phyloP scores from a whole-genome alignment of 2,329 filamentous ascomycete genomes.

The Fusarium siculi region DNA sequence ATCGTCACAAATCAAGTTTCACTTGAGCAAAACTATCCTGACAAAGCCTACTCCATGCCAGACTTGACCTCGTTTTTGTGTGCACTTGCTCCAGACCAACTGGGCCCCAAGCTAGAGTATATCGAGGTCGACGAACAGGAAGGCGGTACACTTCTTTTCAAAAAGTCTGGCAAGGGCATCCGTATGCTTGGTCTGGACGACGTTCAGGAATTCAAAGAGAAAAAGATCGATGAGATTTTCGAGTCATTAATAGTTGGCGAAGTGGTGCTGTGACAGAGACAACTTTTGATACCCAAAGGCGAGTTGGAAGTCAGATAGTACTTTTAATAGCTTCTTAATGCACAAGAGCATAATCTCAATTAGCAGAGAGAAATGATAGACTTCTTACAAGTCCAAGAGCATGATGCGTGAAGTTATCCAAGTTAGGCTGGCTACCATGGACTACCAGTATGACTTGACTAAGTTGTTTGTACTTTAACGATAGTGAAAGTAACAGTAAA shows the following conservation, averaged over 20 bases:
- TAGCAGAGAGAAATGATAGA: neutral
- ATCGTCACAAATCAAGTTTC: slow-evolving; percentile 34
- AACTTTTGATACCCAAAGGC: slow-evolving; percentile 23
- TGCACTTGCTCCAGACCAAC: slow-evolving; percentile 17
- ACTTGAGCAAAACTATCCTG: slow-evolving; percentile 26
- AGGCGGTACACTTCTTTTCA: slow-evolving; percentile 33
- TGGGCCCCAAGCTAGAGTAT: slow-evolving; percentile 4
- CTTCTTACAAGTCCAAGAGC: neutral
- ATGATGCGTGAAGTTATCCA: neutral
- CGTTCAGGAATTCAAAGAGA: slow-evolving; percentile 1
- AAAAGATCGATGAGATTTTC: slow-evolving; percentile 1
- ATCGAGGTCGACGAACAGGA: slow-evolving; percentile 19
- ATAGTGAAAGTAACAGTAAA: neutral
- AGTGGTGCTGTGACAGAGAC: neutral
- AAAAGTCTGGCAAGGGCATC: slow-evolving; percentile 20
- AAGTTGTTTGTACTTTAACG: neutral
- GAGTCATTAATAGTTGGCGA: neutral
- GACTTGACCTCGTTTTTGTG: slow-evolving; percentile 36
- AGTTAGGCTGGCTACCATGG: neutral
- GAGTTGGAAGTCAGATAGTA: neutral
- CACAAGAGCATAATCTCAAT: neutral
- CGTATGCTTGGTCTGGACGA: slow-evolving; percentile 29
- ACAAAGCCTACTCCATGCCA: slow-evolving; percentile 31
- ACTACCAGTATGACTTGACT: neutral
- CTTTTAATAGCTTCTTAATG: neutral